A percentile compares a stretch with the other conserved stretches of the same genome.
phyloP scores from a whole-genome alignment of 164 flowering plant species.

The Malania oleifera region DNA sequence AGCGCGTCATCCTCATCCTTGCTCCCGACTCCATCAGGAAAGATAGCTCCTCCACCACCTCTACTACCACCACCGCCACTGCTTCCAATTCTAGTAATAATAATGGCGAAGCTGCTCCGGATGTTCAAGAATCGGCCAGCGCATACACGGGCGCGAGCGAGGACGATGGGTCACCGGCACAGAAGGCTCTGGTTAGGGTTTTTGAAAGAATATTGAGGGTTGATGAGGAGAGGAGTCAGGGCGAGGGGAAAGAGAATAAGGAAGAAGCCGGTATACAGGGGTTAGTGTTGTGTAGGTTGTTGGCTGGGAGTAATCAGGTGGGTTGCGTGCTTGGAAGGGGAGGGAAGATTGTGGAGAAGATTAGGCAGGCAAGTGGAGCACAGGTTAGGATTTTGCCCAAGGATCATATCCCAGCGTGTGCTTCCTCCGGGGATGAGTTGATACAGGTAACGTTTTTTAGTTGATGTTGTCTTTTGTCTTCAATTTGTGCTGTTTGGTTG shows the following conservation, averaged over 20 bases:
- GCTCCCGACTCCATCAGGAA: slow-evolving; percentile 17
- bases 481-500: not conserved
- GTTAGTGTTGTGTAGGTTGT: slow-evolving; percentile 11
- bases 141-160: slow-evolving; percentile 16
- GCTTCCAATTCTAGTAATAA: too few relatives aligned
- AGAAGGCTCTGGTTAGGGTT: slow-evolving; percentile 23
- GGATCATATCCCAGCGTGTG: slow-evolving; percentile 20
- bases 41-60: not conserved
- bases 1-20: slow-evolving; percentile 29
- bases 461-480: not conserved
- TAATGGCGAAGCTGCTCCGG: too few relatives aligned
- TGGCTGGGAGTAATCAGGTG: slow-evolving; percentile 14
- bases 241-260: not conserved
- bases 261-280: slow-evolving; percentile 1
- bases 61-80: too few relatives aligned
- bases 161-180: slow-evolving; percentile 11
- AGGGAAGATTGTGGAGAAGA: slow-evolving; percentile 21
- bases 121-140: too few relatives aligned
- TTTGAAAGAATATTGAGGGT: slow-evolving; percentile 18
- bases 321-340: slow-evolving; percentile 17
- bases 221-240: slow-evolving; percentile 1
- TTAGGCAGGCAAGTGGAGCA: slow-evolving; percentile 20
- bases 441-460: slow-evolving; percentile 32
- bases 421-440: slow-evolving; percentile 31
- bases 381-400: slow-evolving; percentile 14